Percentiles rank a stretch among this genome's conserved stretches.
phyloP scores from a whole-genome alignment of 495 filamentous ascomycete species.

The Pyrenula massariospora region DNA sequence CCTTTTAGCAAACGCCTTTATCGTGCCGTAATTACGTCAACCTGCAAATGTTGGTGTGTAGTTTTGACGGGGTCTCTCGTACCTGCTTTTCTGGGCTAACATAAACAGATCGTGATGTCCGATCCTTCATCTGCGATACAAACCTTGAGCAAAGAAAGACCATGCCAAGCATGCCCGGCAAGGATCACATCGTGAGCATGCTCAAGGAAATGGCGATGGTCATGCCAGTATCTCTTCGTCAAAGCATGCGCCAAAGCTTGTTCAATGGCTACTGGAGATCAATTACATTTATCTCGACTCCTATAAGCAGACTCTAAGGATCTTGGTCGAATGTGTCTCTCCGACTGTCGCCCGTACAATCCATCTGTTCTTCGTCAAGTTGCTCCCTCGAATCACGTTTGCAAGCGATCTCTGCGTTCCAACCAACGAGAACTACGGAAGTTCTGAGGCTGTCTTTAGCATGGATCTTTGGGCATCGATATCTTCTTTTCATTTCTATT shows the following conservation, averaged over 20 bases:
- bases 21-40: no score
- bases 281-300: constrained; percentile 51
- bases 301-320: constrained; percentile 48
- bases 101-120: no score
- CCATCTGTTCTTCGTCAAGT: constrained; percentile 66
- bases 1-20: no score
- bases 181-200: constrained; percentile 5
- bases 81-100: no score
- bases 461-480: constrained; percentile 56
- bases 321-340: constrained; percentile 41
- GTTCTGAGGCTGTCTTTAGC: constrained; percentile 62
- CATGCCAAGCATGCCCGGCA: constrained; percentile 6
- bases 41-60: no score
- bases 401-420: constrained; percentile 56
- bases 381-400: constrained; percentile 64
- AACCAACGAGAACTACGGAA: constrained; percentile 56
- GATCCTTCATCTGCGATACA: no score
- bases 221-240: constrained; percentile 30
- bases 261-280: constrained; percentile 24
- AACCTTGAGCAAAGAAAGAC: no score
- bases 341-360: constrained; percentile 65
- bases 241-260: constrained; percentile 28
- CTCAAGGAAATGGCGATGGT: constrained; percentile 16
- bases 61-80: constrained; percentile 16
- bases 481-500: constrained; percentile 58